phyloP scores from a whole-genome alignment of 257 asterid genomes.

The Nicotiana otophora region DNA sequence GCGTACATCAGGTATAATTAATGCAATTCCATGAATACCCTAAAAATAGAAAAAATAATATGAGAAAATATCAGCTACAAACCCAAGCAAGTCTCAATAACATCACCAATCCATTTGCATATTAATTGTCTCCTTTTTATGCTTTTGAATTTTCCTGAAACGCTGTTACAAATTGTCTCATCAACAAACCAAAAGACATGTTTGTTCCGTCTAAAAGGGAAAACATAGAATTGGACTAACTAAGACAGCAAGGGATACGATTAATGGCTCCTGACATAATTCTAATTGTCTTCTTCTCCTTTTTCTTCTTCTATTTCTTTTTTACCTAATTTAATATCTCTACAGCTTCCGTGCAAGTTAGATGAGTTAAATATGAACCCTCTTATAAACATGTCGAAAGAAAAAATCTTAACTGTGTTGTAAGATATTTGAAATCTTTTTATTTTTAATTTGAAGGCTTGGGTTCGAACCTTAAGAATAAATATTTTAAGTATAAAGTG shows the following conservation, averaged over 20 bases:
- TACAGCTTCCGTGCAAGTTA: not conserved
- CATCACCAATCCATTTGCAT: not conserved
- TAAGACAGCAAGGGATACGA: not conserved
- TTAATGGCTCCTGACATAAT: not conserved
- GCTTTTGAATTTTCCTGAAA: not conserved
- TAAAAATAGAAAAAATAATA: not conserved
- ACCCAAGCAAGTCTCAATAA: not conserved
- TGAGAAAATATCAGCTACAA: not conserved
- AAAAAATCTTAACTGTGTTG: too few relatives aligned
- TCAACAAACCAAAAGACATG: not conserved
- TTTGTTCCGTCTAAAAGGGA: slow-evolving; percentile 2
- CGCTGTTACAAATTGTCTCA: not conserved
- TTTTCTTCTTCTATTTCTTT: not conserved
- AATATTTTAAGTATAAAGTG: too few relatives aligned
- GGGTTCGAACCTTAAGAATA: too few relatives aligned
- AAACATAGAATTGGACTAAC: not conserved
- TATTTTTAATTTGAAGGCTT: too few relatives aligned
- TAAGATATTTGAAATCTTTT: too few relatives aligned
- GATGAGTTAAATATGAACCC: not conserved
- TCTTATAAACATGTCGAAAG: too few relatives aligned
- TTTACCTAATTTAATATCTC: not conserved
- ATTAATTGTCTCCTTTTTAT: not conserved
- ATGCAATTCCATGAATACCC: not conserved
- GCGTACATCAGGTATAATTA: not conserved
- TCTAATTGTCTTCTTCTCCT: not conserved